Conservation (phyloP, 495 filamentous ascomycete species). For the Pseudotulostoma volvatum region DNA sequence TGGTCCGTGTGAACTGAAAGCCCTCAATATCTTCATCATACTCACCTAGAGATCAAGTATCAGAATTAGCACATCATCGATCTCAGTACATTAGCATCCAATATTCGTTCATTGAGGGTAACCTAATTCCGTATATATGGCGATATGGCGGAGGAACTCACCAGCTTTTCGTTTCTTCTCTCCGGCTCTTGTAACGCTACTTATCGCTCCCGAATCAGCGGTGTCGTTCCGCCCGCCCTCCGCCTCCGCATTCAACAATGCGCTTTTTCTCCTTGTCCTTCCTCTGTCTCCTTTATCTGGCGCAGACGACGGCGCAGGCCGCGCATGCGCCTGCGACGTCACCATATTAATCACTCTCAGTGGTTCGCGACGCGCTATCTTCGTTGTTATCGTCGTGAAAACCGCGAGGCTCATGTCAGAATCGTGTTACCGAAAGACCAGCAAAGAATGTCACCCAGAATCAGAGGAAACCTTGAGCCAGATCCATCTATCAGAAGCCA, state of each 20-base stretch:
- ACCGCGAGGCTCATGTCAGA: slow-evolving; percentile 34
- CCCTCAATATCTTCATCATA: slow-evolving; percentile 41
- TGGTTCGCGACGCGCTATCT: slow-evolving; percentile 30
- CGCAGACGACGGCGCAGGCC: slow-evolving; percentile 18
- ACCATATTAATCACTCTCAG: slow-evolving; percentile 29
- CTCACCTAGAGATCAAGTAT: slow-evolving; percentile 10
- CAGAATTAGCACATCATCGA: slow-evolving; percentile 4
- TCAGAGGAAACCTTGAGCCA: no score
- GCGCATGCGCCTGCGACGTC: slow-evolving; percentile 27
- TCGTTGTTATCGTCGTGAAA: slow-evolving; percentile 22
- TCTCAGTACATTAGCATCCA: no score
- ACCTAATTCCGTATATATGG: no score
- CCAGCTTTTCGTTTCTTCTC: slow-evolving; percentile 28
- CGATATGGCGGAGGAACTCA: slow-evolving; percentile 19
- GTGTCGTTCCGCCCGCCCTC: slow-evolving; percentile 5
- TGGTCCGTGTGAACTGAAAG: slow-evolving; percentile 36
- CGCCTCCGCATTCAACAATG: slow-evolving; percentile 27
- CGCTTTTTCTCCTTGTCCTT: slow-evolving; percentile 20
- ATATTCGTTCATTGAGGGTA: no score
- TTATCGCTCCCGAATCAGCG: slow-evolving; percentile 1
- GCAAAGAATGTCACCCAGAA: slow-evolving; percentile 11
- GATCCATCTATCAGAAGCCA: no score
- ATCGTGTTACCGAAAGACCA: no score
- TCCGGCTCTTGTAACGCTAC: slow-evolving; percentile 10
- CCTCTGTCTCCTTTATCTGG: slow-evolving; percentile 13